Conservation (phyloP, 805 yeast genomes). For the Nakazawaea ernobii region DNA sequence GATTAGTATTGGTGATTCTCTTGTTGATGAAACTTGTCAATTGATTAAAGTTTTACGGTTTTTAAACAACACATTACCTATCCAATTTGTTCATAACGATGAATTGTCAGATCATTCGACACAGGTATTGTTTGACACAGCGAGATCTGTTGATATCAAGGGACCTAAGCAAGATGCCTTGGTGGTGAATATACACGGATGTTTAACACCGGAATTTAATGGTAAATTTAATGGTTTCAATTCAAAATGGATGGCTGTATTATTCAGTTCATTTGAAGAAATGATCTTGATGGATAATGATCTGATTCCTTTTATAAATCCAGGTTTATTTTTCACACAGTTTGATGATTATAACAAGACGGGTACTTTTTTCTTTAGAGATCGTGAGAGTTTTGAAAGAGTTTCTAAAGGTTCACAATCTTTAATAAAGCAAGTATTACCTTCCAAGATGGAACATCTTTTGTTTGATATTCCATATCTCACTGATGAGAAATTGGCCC, state of each 20-base stretch:
- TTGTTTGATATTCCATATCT: slow-evolving; percentile 31
- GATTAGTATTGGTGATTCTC: slow-evolving; percentile 40
- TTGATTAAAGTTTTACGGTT: slow-evolving; percentile 44
- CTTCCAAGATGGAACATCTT: slow-evolving; percentile 34
- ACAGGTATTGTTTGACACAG: slow-evolving; percentile 26
- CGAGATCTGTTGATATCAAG: slow-evolving; percentile 26
- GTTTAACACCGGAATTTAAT: slow-evolving; percentile 19
- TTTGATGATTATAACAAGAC: slow-evolving; percentile 27
- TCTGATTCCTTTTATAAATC: slow-evolving; percentile 33
- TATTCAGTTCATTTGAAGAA: slow-evolving; percentile 55
- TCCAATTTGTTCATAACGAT: slow-evolving; percentile 38
- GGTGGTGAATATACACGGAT: slow-evolving; percentile 26
- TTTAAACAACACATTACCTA: slow-evolving; percentile 43
- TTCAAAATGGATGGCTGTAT: slow-evolving; percentile 48
- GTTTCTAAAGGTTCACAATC: slow-evolving; percentile 29
- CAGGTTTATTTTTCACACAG: slow-evolving; percentile 28
- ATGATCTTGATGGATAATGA: slow-evolving; percentile 51
- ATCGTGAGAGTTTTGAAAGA: slow-evolving; percentile 31
- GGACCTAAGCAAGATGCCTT: slow-evolving; percentile 23
- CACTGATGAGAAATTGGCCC: slow-evolving; percentile 24
- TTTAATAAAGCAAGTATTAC: slow-evolving; percentile 41
- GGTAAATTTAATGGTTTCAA: slow-evolving; percentile 23
- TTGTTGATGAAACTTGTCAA: slow-evolving; percentile 40
- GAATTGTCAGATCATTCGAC: slow-evolving; percentile 30
- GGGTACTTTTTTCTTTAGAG: slow-evolving; percentile 44